Percentiles rank a stretch among this genome's conserved stretches.
Conservation (phyloP, 2,329 filamentous ascomycete species). For the Epichloe sp. region DNA sequence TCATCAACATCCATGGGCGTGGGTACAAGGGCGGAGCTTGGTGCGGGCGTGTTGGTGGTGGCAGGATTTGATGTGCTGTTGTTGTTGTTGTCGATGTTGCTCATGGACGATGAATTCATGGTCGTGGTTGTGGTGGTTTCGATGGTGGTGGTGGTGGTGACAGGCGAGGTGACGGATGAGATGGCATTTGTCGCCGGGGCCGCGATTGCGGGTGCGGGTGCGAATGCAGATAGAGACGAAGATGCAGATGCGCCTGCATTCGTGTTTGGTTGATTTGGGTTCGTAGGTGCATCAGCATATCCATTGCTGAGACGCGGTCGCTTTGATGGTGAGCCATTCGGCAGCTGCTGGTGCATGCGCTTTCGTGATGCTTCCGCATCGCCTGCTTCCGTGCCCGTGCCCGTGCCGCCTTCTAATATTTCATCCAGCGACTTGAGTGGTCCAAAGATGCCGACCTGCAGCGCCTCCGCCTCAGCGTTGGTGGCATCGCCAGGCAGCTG, state of each 20-base stretch:
- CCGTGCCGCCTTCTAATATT: slow-evolving; percentile 22
- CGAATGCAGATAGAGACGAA: slow-evolving; percentile 2
- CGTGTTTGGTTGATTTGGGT: neutral
- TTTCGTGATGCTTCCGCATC: slow-evolving; percentile 35
- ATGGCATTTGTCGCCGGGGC: slow-evolving; percentile 20
- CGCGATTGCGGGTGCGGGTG: slow-evolving; percentile 9
- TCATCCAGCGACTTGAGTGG: slow-evolving; percentile 34
- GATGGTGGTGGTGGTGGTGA: neutral
- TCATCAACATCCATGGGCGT: slow-evolving; percentile 48
- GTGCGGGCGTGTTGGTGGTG: slow-evolving; percentile 18
- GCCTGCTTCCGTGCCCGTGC: slow-evolving; percentile 22
- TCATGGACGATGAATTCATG: neutral
- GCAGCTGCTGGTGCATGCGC: slow-evolving; percentile 29
- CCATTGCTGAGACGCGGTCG: slow-evolving; percentile 49
- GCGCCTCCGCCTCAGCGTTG: slow-evolving; percentile 31
- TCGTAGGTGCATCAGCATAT: slow-evolving; percentile 38
- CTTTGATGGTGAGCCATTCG: slow-evolving; percentile 46
- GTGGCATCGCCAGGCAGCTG: slow-evolving; percentile 35
- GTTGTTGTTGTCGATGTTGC: slow-evolving; percentile 14
- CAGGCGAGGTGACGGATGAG: neutral
- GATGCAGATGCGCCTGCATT: slow-evolving; percentile 19
- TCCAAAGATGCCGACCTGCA: slow-evolving; percentile 43
- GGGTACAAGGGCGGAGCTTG: slow-evolving; percentile 21
- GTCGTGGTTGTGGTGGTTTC: neutral
- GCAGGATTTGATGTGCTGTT: slow-evolving; percentile 12